phyloP scores from a whole-genome alignment of 2,329 filamentous ascomycete genomes.

The Calonectria hawksworthii region DNA sequence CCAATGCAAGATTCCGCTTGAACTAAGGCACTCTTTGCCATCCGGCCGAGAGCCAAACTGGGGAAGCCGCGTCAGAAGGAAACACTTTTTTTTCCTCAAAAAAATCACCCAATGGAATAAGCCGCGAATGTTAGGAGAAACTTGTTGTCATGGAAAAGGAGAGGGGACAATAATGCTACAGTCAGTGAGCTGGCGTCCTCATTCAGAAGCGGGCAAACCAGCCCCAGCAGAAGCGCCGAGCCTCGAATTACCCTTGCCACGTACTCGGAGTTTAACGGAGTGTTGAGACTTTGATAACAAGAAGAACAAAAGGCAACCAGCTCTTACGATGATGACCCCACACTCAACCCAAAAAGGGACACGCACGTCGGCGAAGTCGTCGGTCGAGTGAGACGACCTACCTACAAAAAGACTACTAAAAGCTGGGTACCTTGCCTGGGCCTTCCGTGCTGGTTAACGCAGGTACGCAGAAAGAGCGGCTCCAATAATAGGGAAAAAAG shows the following conservation, averaged over 20 bases:
- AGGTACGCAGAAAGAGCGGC: slow-evolving; percentile 26
- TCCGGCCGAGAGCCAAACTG: slow-evolving; percentile 32
- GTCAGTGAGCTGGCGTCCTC: not conserved
- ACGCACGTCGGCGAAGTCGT: not conserved
- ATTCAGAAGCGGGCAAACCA: not conserved
- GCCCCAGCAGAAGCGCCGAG: not conserved
- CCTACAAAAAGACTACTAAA: not conserved
- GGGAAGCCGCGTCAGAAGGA: slow-evolving; percentile 28
- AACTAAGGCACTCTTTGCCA: slow-evolving; percentile 38
- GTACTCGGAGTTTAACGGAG: slow-evolving; percentile 21
- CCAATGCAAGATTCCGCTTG: slow-evolving; percentile 49
- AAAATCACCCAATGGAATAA: slow-evolving; percentile 2
- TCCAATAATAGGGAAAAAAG: slow-evolving; percentile 5
- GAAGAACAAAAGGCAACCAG: slow-evolving; percentile 15
- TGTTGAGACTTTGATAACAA: slow-evolving; percentile 19
- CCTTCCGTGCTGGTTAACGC: slow-evolving; percentile 22
- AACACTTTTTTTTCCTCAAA: slow-evolving; percentile 4
- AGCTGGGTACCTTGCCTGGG: slow-evolving; percentile 10
- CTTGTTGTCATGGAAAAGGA: not conserved
- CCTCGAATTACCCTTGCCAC: slow-evolving; percentile 14
- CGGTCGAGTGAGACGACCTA: not conserved
- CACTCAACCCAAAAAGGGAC: slow-evolving; percentile 10
- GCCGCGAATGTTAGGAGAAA: not conserved
- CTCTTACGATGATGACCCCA: slow-evolving; percentile 22
- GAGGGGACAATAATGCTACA: not conserved